Evolutionary conservation across 257 asterid species (phyloP), one percentile per base, ranked within the genome.

Genomic region (Handroanthus guayacan): DNA sequence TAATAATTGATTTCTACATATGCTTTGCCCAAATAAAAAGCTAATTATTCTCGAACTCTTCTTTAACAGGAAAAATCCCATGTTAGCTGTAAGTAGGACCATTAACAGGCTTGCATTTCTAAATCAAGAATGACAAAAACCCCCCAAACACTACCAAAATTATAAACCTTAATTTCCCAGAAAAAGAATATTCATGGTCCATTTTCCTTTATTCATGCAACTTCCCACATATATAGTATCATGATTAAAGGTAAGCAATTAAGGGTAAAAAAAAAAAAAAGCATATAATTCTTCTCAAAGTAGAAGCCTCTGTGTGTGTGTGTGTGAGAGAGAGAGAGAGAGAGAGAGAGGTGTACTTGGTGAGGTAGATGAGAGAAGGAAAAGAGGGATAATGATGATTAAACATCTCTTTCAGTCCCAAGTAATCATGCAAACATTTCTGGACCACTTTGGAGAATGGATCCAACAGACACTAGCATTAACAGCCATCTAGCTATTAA

Each of bases 371-470:
- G 78, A 78, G 70, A 50, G 38, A 73, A 31, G 44, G 75, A 56
- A 60, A 36, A 44, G 62, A 43, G 58, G 38, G 68, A 41, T 48
- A 62, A 74, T 67, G 72, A 60, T 74, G 76, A 79, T 60, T 43
- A 72, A 64, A 69, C 58, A 71, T 73, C 62, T 56, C 56, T 78
- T 74, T 62, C 70, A 65, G 67, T 61, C 31, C 1, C 78, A 77
- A 74, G 85, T 80, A 64, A 75, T 52, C 31, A 52, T 54, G 75
- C 60, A 54, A 56, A 77, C 39, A 63, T 52, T 69, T 55, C 11
- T 50, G 89, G 87, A 83, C 89, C 86, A 86, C 86, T 54, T 78
- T 47, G 73, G 75, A 70, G 81, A 69, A 82, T 58, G 85, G 48
- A 6, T 79, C 72, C 80, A 77, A 78, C 56, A 45, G 34, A 51